phyloP scores from a whole-genome alignment of 2,329 filamentous ascomycete species.

The Talaromyces sp. region DNA sequence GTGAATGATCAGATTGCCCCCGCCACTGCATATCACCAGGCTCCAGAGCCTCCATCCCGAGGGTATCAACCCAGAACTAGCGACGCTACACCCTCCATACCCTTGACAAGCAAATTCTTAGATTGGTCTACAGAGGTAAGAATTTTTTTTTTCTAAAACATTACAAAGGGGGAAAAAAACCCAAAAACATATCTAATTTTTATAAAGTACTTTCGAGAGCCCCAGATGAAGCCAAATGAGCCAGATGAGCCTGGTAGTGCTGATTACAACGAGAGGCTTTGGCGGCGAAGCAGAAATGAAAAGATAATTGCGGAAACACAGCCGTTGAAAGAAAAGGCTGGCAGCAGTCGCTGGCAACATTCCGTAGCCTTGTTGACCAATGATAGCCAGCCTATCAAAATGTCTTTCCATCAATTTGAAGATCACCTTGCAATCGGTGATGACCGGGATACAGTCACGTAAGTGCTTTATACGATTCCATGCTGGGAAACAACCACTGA shows the following conservation, averaged over 20 bases:
- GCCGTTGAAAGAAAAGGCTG: conserved; percentile 82
- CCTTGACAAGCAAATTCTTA: conserved; percentile 75
- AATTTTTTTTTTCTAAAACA: conserved; percentile 13
- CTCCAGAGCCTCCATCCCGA: conserved; percentile 73
- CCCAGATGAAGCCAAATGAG: conserved; percentile 95
- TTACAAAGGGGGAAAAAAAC: too few relatives aligned
- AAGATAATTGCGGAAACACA: conserved; percentile 88
- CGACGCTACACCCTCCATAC: conserved; percentile 58
- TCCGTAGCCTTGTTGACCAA: conserved; percentile 82
- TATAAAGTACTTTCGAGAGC: conserved; percentile 80
- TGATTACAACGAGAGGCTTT: conserved; percentile 92
- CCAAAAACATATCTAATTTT: conserved; percentile 12
- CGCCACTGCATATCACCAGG: conserved; percentile 67
- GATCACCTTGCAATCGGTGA: conserved; percentile 92
- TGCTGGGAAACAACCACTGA: conserved; percentile 4
- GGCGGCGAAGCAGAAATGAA: conserved; percentile 89
- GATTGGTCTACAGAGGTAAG: conserved; percentile 86
- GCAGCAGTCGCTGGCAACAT: conserved; percentile 80
- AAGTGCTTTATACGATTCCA: conserved; percentile 17
- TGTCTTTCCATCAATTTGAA: conserved; percentile 97
- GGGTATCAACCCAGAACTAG: conserved; percentile 62
- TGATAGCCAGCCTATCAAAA: conserved; percentile 78
- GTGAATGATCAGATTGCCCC: conserved; percentile 64
- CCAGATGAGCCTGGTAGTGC: conserved; percentile 93
- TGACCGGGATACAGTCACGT: conserved; percentile 78